A percentile compares a stretch with the other conserved stretches of the same genome.
Conservation (phyloP, 108 stramenopile genomes). For the Pseudonitzschia pungens region DNA sequence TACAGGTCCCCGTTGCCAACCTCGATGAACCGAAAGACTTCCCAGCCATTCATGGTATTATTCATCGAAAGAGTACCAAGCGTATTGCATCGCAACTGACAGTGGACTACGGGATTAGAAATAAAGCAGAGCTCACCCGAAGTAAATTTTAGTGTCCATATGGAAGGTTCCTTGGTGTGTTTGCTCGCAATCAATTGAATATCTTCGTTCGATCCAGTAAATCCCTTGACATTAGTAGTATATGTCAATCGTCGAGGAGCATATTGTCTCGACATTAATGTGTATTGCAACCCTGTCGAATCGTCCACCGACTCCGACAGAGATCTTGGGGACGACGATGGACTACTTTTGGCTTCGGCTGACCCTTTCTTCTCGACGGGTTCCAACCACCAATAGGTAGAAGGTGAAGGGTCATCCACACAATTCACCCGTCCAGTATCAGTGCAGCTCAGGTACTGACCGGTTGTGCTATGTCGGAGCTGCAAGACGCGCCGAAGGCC, state of each 20-base stretch:
- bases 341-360: background rate
- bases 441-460: constrained; percentile 20
- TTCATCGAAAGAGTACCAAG: constrained; percentile 37
- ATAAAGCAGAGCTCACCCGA: constrained; percentile 40
- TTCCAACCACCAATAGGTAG: constrained; percentile 5
- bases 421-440: background rate
- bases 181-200: constrained; percentile 6
- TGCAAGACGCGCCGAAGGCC: constrained; percentile 1
- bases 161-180: background rate
- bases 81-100: constrained; percentile 45
- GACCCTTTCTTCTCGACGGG: background rate
- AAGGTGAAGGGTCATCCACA: background rate
- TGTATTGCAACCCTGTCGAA: constrained; percentile 10
- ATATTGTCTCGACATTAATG: constrained; percentile 13
- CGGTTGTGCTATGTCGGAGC: constrained; percentile 24
- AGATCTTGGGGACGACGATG: background rate
- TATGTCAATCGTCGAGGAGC: constrained; percentile 11
- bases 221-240: constrained; percentile 1
- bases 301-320: background rate
- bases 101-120: constrained; percentile 25
- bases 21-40: constrained; percentile 54
- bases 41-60: constrained; percentile 33
- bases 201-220: background rate
- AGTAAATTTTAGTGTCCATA: constrained; percentile 32
- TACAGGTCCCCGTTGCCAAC: constrained; percentile 31